These are phyloP conservation scores for Fusarium algeriense DNA, from an alignment of 2,329 filamentous ascomycete species.

Conservation along the genomic window DNA sequence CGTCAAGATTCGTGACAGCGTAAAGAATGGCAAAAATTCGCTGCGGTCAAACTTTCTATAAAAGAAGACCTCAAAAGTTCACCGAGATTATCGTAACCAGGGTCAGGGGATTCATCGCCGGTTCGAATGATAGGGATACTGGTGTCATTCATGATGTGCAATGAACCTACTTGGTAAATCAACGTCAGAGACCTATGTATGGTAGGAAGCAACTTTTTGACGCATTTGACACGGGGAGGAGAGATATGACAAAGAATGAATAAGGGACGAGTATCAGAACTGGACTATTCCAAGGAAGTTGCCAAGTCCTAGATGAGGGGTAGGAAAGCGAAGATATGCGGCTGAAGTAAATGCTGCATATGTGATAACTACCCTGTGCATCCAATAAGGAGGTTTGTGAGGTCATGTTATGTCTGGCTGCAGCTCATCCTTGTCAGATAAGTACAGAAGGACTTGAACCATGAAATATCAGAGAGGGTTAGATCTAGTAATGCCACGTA, in stretches of 20 bases:
- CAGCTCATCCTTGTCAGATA: not conserved
- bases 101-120: accelerated
- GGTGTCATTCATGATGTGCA: not conserved
- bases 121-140: not conserved
- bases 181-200: not conserved
- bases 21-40: not conserved
- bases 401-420: not conserved
- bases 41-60: not conserved
- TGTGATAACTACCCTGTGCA: not conserved
- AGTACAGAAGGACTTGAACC: not conserved
- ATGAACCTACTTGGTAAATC: not conserved
- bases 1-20: not conserved
- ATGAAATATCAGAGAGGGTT: not conserved
- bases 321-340: not conserved
- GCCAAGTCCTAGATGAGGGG: not conserved
- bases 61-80: not conserved
- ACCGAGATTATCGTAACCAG: not conserved
- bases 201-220: not conserved
- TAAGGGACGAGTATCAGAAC: not conserved
- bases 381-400: not conserved
- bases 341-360: not conserved
- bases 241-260: not conserved
- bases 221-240: not conserved
- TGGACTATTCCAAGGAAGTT: accelerated
- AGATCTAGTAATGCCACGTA: not conserved